Conservation (phyloP, 129 eudicot genomes). For the Helianthus tuberosus region DNA sequence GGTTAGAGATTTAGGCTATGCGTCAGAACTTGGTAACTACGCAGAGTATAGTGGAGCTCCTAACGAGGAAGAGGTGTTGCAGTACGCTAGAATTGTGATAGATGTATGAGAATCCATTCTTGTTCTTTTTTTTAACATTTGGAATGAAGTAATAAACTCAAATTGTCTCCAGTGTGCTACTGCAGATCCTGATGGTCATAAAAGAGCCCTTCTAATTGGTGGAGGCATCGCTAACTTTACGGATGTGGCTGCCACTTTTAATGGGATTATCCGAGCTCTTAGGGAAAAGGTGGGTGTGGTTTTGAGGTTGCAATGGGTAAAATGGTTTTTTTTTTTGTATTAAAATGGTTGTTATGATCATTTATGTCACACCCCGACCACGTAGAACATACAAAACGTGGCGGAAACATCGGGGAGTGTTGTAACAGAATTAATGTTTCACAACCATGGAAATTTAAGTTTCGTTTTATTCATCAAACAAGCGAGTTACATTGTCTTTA, state of each 20-base stretch:
- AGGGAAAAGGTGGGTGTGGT: slow-evolving; percentile 73
- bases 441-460: too few relatives aligned
- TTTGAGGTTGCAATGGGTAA: not conserved
- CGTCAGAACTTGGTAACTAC: slow-evolving; percentile 93
- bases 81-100: slow-evolving; percentile 91
- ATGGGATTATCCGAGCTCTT: slow-evolving; percentile 85
- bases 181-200: slow-evolving; percentile 88
- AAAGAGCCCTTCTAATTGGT: slow-evolving; percentile 92
- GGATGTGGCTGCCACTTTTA: slow-evolving; percentile 96
- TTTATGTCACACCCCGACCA: too few relatives aligned
- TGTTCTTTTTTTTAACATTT: not conserved
- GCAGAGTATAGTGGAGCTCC: slow-evolving; percentile 99
- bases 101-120: slow-evolving; percentile 56
- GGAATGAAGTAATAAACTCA: not conserved
- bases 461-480: too few relatives aligned
- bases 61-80: slow-evolving; percentile 89
- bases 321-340: not conserved
- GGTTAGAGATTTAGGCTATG: slow-evolving; percentile 98
- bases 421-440: too few relatives aligned
- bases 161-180: slow-evolving; percentile 72
- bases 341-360: not conserved
- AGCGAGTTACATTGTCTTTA: too few relatives aligned
- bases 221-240: slow-evolving; percentile 99
- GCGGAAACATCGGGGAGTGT: too few relatives aligned
- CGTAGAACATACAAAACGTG: too few relatives aligned